A percentile compares a stretch with the other conserved stretches of the same genome.
Evolutionary conservation across 2,329 filamentous ascomycete species (phyloP).

Genomic region (Zasmidium citrigriseum): DNA sequence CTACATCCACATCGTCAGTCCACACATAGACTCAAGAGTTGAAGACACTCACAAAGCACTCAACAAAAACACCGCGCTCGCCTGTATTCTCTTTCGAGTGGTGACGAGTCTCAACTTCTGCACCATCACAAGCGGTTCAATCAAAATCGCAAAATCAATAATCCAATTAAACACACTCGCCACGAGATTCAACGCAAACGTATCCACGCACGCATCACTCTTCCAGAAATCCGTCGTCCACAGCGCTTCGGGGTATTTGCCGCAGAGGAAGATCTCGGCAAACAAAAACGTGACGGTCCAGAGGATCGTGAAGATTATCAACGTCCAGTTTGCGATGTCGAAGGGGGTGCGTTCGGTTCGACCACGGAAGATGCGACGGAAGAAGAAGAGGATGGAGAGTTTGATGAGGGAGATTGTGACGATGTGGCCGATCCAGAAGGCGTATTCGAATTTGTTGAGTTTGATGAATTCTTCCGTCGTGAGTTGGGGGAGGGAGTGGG

Average conservation of each 20-base stretch:
- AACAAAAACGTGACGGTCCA: conserved; percentile 17
- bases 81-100: conserved; percentile 11
- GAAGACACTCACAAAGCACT: conserved; percentile 14
- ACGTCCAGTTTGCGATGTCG: conserved; percentile 17
- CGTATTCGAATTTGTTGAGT: conserved; percentile 19
- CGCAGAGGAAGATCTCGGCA: conserved; percentile 16
- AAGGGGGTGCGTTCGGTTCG: conserved; percentile 8
- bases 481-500: conserved; percentile 9
- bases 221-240: conserved; percentile 14
- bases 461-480: background rate
- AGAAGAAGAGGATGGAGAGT: conserved; percentile 20
- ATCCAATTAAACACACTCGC: conserved; percentile 8
- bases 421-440: conserved; percentile 20
- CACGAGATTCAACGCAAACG: conserved; percentile 11
- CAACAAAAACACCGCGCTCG: conserved; percentile 13
- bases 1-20: background rate
- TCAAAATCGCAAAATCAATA: conserved; percentile 14
- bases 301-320: conserved; percentile 10
- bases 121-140: conserved; percentile 18
- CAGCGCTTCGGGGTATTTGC: conserved; percentile 9
- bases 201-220: conserved; percentile 11
- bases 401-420: conserved; percentile 18
- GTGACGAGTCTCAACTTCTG: conserved; percentile 11
- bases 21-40: background rate
- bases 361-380: conserved; percentile 14